Base-by-base conservation (phyloP, 176 grass and related monocot species). In the Chrysopogon serrulatus region DNA sequence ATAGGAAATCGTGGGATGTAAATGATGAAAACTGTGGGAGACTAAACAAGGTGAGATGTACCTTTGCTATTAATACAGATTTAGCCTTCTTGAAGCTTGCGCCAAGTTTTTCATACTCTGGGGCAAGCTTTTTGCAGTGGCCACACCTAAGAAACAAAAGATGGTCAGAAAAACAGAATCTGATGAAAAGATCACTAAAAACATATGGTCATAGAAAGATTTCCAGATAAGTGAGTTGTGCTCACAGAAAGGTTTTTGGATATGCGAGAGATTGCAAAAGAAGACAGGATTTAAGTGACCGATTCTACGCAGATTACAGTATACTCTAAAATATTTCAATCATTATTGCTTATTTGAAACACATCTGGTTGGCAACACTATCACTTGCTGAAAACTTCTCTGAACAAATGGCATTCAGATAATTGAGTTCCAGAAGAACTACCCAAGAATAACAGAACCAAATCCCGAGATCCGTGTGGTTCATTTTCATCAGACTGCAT, bases 101-200 rank as follows among this genome's bases (percentile, higher is more conserved):
- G 10, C 89, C 87, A 19, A 98, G 91, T 76, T 98, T 92, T 84
- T 96, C 96, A 78, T 98, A 98, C 75, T 98, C 93, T 21, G 96
- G 96, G 28, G 96, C 96, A 90, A 98, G 96, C 60, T 98, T 98
- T 91, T 98, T 98, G 86, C 96, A 98, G 74, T 98, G 96, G 3
- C 96, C 96, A 18, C 96, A 98, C 96, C 96, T 98, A 85, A 79
- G 70, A 90, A 35, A 28, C 56, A 88, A 18, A 32, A 23, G 21
- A 75, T 34, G 1, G 67, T 61, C 15, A 88, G 62, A 32, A 41
- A 21, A 70, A 54, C 23, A 56, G 21, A 68, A 32, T 45, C 30
- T 41, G 10, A 48, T 1, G 61, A 63, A 12, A 63, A 60, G 21
- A 21, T 54, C 42, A 47, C 15, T 41, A 44, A 56, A n/a, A 73